Conservation (phyloP, 495 filamentous ascomycete genomes). For the Aspergillus affinis region DNA sequence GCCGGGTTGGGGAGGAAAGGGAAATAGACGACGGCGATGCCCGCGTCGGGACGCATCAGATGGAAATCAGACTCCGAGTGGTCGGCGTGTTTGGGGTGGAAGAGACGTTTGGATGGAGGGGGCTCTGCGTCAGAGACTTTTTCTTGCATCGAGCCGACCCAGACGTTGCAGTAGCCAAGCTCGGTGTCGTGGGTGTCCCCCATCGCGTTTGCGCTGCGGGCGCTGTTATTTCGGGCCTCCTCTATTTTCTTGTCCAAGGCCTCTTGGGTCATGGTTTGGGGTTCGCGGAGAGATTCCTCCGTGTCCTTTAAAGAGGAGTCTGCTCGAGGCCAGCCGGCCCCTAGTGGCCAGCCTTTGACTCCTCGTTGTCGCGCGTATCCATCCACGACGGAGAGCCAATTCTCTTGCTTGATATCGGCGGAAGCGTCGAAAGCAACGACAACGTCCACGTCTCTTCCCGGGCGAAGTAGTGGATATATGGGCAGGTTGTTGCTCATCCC, state of each 20-base stretch:
- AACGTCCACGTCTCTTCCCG: slow-evolving; percentile 83
- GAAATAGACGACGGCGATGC: slow-evolving; percentile 87
- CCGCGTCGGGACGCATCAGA: slow-evolving; percentile 73
- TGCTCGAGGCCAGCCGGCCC: slow-evolving; percentile 80
- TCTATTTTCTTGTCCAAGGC: slow-evolving; percentile 63
- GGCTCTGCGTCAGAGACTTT: slow-evolving; percentile 58
- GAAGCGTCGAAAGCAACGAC: slow-evolving; percentile 88
- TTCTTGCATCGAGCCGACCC: slow-evolving; percentile 84
- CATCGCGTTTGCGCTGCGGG: slow-evolving; percentile 22
- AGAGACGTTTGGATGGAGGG: slow-evolving; percentile 62
- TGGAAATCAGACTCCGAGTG: slow-evolving; percentile 64
- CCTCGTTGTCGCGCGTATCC: slow-evolving; percentile 87
- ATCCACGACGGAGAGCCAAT: slow-evolving; percentile 91
- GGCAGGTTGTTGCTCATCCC: slow-evolving; percentile 98
- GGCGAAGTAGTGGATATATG: slow-evolving; percentile 88
- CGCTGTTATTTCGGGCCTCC: slow-evolving; percentile 55
- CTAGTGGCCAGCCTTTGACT: slow-evolving; percentile 90
- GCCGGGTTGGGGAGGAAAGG: slow-evolving; percentile 77
- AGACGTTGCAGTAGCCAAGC: slow-evolving; percentile 88
- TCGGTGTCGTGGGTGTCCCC: slow-evolving; percentile 46
- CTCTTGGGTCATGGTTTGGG: slow-evolving; percentile 58
- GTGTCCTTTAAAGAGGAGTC: slow-evolving; percentile 52
- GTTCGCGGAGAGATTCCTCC: slow-evolving; percentile 63
- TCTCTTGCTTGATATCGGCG: slow-evolving; percentile 79
- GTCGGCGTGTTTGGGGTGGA: slow-evolving; percentile 33